Base-by-base conservation (phyloP, 2,329 filamentous ascomycete species). In the Lachnellula hyalina region DNA sequence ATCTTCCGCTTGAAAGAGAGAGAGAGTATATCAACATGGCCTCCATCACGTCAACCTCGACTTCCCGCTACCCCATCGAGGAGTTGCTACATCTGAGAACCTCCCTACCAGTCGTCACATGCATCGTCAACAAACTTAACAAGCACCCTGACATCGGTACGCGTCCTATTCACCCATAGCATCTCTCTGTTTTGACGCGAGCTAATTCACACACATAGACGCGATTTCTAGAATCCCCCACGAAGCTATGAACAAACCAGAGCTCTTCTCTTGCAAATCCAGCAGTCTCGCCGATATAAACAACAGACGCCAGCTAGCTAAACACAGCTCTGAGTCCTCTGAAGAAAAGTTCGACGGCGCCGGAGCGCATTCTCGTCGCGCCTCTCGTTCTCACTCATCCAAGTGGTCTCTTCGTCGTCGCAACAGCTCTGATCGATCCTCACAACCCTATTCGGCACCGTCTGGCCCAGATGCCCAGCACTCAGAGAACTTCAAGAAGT, bases 401-500 rank as follows among this genome's bases (percentile, higher is more conserved):
- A n/a, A 61, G 28, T 70, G 68, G 68, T 59, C 62, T 41, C 56
- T 69, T 35, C 67, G 67, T 36, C 63, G 57, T 54, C 61, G 61
- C 4, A 58, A 67, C 23, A 65, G 59, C 47, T 67, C 63, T 38
- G 65, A 69, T 50, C 59, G 57, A 38, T 65, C 66, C 14, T 58
- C 61, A 70, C 44, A 70, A 66, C 42, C 77, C 78, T 71, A 82
- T 36, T 71, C 77, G 49, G 81, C 81, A 21, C 82, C 82, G 11
- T 68, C 75, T 19, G 79, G 75, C 8, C 68, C 79, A 35, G 70
- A 68, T 38, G 77, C 80, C 25, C 83, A 86, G 66, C 78, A 80
- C 61, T 77, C 77, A 35, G 82, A 86, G 66, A 84, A 84, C n/a
- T 87, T 87, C 61, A 79, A 84, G 67, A 76, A 79, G 51, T 87